Conservation (phyloP, 148 eudicot species). For the Chenopodium quinoa region DNA sequence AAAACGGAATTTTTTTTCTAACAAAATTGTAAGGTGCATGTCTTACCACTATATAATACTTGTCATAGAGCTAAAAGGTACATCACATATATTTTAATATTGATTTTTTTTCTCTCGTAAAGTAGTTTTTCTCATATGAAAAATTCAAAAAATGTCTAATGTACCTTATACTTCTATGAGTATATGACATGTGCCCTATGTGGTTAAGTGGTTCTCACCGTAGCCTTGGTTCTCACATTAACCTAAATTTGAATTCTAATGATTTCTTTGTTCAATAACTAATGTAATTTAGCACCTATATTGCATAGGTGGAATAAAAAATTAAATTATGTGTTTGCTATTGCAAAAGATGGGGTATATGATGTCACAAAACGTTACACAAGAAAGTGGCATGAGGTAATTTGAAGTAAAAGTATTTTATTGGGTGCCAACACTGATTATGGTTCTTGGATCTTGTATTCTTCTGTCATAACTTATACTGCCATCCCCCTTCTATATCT, state of each 20-base stretch:
- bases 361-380: constrained; percentile 99
- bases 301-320: constrained; percentile 75
- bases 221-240: no score
- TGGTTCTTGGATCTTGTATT: constrained; percentile 1
- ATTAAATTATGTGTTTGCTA: constrained; percentile 70
- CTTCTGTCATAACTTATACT: not conserved
- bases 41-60: no score
- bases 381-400: constrained; percentile 93
- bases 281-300: not conserved
- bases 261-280: not conserved
- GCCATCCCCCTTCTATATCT: constrained; percentile 14
- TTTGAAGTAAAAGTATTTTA: not conserved
- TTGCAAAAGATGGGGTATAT: constrained; percentile 87
- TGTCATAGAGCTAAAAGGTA: no score
- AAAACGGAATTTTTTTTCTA: no score
- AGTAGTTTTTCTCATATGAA: no score
- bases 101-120: no score
- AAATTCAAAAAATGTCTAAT: no score
- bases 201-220: no score
- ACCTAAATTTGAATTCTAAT: not conserved
- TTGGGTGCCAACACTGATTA: not conserved
- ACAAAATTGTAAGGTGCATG: no score
- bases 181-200: no score
- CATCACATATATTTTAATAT: no score
- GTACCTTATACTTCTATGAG: no score